These are phyloP conservation scores for Hondaea fermentalgiana DNA, from an alignment of 108 stramenopile species.

Conservation along the genomic window DNA sequence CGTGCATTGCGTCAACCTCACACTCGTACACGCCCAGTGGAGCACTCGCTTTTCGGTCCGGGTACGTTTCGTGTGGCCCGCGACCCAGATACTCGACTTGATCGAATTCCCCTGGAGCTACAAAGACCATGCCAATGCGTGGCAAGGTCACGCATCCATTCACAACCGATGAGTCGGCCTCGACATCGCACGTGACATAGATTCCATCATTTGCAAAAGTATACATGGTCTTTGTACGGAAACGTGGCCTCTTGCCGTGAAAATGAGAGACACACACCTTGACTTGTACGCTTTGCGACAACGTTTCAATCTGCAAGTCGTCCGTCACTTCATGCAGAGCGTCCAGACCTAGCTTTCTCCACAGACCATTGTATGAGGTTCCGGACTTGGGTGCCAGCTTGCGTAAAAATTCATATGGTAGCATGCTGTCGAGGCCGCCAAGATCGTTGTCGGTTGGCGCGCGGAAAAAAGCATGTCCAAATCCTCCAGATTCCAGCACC, in stretches of 20 bases:
- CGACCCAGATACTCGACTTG: neutral
- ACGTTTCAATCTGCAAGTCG: neutral
- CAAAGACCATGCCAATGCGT: neutral
- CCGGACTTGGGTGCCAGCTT: neutral
- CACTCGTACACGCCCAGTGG: neutral
- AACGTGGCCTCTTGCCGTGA: neutral
- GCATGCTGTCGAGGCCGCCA: neutral
- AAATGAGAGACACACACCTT: neutral
- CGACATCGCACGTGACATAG: neutral
- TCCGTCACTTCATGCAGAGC: neutral
- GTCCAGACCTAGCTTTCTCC: neutral
- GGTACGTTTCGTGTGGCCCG: neutral
- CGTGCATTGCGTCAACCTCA: neutral
- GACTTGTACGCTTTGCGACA: neutral
- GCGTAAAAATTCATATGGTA: neutral
- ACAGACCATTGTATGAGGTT: neutral
- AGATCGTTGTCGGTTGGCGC: neutral
- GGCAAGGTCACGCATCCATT: neutral
- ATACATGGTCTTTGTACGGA: neutral
- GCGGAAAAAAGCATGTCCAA: neutral
- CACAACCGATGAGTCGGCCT: neutral
- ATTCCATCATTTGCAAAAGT: neutral
- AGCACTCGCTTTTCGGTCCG: neutral
- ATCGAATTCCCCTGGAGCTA: neutral
- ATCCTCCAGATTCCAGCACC: neutral